Percentiles rank a stretch among this genome's conserved stretches.
Evolutionary conservation across 225 moss, liverwort and hornwort species (phyloP).

Genomic region (Physcomitrium patens): DNA sequence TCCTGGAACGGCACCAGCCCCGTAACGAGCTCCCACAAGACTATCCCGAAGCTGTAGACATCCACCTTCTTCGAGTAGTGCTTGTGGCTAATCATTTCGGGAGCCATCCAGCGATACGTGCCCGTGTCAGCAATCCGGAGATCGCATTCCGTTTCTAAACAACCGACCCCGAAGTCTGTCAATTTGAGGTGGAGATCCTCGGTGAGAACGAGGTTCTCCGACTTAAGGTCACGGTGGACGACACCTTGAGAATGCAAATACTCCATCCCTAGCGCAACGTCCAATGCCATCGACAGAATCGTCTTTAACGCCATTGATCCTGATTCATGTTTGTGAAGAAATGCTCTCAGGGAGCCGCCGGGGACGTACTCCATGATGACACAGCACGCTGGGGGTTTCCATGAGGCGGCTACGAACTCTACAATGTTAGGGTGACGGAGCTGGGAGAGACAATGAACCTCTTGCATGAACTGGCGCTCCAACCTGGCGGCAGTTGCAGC

Average conservation of each 20-base stretch:
- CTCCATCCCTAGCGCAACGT: slow-evolving; percentile 80
- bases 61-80: slow-evolving; percentile 80
- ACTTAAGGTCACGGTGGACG: slow-evolving; percentile 85
- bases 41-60: slow-evolving; percentile 93
- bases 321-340: slow-evolving; percentile 62
- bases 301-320: slow-evolving; percentile 47
- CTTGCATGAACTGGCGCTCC: slow-evolving; percentile 85
- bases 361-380: slow-evolving; percentile 79
- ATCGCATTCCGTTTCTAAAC: slow-evolving; percentile 68
- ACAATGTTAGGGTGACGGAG: slow-evolving; percentile 81
- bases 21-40: slow-evolving; percentile 83
- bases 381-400: slow-evolving; percentile 68
- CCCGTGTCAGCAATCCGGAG: slow-evolving; percentile 67
- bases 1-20: slow-evolving; percentile 72
- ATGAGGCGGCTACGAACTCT: slow-evolving; percentile 79
- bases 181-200: slow-evolving; percentile 63
- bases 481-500: slow-evolving; percentile 43
- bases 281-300: slow-evolving; percentile 61
- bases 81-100: slow-evolving; percentile 83
- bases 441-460: slow-evolving; percentile 71
- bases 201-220: slow-evolving; percentile 72
- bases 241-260: slow-evolving; percentile 89
- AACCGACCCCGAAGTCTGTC: slow-evolving; percentile 89
- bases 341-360: slow-evolving; percentile 71
- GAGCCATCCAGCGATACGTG: slow-evolving; percentile 97